These are phyloP conservation scores for Camellia granthamiana DNA, from an alignment of 148 eudicot genomes.

Conservation along the genomic window DNA sequence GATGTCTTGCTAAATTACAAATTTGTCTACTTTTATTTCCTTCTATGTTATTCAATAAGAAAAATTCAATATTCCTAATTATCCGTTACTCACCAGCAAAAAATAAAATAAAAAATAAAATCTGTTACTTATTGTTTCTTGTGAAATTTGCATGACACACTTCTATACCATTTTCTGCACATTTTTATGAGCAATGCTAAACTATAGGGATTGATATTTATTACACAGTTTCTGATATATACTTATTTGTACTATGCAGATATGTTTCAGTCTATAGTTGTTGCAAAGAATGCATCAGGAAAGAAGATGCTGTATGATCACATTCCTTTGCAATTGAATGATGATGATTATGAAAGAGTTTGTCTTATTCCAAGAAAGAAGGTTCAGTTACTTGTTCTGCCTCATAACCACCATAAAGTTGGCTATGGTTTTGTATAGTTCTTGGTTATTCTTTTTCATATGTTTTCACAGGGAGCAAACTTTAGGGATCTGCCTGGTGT, in stretches of 20 bases:
- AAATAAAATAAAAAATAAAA: too few relatives aligned
- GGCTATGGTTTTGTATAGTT: not conserved
- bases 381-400: constrained; percentile 7
- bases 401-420: not conserved
- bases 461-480: constrained; percentile 25
- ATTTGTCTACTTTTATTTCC: too few relatives aligned
- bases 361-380: constrained; percentile 30
- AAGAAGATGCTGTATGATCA: constrained; percentile 31
- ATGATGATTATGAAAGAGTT: constrained; percentile 36
- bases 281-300: constrained; percentile 2
- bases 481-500: constrained; percentile 27
- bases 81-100: too few relatives aligned
- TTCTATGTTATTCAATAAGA: too few relatives aligned
- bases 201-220: not conserved
- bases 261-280: constrained; percentile 1
- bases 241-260: not conserved
- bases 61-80: too few relatives aligned
- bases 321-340: constrained; percentile 29
- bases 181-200: not conserved
- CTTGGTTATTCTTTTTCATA: not conserved
- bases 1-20: not conserved
- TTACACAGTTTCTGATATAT: not conserved
- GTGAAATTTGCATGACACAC: too few relatives aligned
- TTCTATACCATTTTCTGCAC: too few relatives aligned
- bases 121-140: too few relatives aligned